Percentiles rank a stretch among this genome's conserved stretches.
phyloP scores from a whole-genome alignment of 345 rosid species.

The Toxicodendron radicans region DNA sequence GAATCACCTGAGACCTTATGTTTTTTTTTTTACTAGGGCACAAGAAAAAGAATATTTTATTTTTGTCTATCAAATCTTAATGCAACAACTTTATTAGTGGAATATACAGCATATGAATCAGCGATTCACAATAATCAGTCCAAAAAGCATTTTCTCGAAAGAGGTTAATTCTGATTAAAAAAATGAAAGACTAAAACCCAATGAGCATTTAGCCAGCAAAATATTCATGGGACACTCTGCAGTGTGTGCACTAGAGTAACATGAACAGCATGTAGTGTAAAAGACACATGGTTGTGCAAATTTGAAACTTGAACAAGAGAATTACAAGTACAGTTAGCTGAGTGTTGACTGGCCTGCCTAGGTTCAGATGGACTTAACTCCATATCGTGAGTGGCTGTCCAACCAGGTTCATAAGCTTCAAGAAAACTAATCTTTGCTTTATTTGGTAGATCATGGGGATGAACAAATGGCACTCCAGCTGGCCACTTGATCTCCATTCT shows the following conservation, averaged over 20 bases:
- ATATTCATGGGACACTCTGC: neutral
- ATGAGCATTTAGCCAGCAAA: neutral
- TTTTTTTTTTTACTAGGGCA: no score
- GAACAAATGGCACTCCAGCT: conserved; percentile 93
- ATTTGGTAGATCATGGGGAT: conserved; percentile 96
- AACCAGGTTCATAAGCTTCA: conserved; percentile 96
- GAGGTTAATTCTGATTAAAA: no score
- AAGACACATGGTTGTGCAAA: conserved; percentile 8
- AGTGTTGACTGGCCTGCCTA: conserved; percentile 66
- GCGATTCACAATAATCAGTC: neutral
- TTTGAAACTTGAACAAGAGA: conserved; percentile 21
- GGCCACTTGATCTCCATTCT: conserved; percentile 97
- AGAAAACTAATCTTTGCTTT: conserved; percentile 93
- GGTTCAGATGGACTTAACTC: conserved; percentile 72
- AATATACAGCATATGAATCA: neutral
- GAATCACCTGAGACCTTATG: no score
- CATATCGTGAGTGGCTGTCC: conserved; percentile 80
- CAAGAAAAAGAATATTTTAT: no score
- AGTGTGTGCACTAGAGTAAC: neutral
- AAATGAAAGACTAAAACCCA: no score
- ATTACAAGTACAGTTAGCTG: conserved; percentile 52
- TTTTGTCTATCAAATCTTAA: neutral
- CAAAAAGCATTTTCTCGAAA: no score
- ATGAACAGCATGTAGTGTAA: neutral
- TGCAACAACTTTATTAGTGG: neutral